A percentile compares a stretch with the other conserved stretches of the same genome.
Evolutionary conservation across 768 basidiomycete species (phyloP).

Genomic region (Megacollybia marginata): DNA sequence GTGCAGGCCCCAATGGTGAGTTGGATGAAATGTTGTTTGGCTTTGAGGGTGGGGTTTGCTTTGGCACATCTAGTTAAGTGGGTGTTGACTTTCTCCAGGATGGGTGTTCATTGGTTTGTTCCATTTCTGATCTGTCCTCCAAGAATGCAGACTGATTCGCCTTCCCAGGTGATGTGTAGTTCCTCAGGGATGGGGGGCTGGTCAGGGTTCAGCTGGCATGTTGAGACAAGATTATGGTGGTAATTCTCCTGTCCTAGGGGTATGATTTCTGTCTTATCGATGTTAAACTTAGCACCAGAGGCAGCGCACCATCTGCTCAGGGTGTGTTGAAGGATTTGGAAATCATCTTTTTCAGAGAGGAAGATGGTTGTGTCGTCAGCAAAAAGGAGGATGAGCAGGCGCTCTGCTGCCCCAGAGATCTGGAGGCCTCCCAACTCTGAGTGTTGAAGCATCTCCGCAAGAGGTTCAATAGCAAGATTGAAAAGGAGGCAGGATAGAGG

Average conservation of each 20-base stretch:
- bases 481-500: conserved; percentile 9
- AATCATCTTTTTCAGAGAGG: too few species aligned
- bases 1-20: too few species aligned
- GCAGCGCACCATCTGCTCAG: conserved; percentile 19
- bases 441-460: not conserved
- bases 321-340: conserved; percentile 1
- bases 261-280: too few species aligned
- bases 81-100: too few species aligned
- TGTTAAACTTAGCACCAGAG: too few species aligned
- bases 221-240: conserved; percentile 1
- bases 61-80: not conserved
- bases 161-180: too few species aligned
- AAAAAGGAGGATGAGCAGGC: not conserved
- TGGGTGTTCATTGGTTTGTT: not conserved
- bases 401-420: not conserved
- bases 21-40: too few species aligned
- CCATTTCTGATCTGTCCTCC: conserved; percentile 12
- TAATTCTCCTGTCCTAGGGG: conserved; percentile 7
- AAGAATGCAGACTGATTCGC: conserved; percentile 5
- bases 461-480: too few species aligned
- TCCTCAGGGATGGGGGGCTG: too few species aligned
- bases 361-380: too few species aligned
- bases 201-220: conserved; percentile 1
- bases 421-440: not conserved
- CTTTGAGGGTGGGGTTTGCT: conserved; percentile 2